phyloP scores from a whole-genome alignment of 331 rosid genomes.

The Pyracantha coccinea region DNA sequence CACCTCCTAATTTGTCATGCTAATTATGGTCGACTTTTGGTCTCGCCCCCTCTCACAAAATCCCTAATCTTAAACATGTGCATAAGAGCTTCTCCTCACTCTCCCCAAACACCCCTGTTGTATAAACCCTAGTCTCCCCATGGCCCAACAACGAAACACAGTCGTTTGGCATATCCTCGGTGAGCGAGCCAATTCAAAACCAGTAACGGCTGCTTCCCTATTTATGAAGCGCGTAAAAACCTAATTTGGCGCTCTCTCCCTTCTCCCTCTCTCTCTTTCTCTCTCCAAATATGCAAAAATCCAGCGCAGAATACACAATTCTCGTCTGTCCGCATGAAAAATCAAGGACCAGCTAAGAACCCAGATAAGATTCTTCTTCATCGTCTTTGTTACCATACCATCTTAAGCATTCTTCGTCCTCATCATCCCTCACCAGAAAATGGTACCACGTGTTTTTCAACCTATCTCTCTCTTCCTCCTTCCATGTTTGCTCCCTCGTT shows the following conservation, averaged over 20 bases:
- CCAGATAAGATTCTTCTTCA: background rate
- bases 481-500: background rate
- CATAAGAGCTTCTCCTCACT: no score
- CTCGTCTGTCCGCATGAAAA: background rate
- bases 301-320: background rate
- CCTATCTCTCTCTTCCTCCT: background rate
- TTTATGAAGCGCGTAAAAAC: background rate
- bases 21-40: no score
- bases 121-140: background rate
- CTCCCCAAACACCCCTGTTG: no score
- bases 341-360: background rate
- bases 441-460: background rate
- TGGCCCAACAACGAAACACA: background rate
- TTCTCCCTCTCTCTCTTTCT: background rate
- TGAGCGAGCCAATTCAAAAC: background rate
- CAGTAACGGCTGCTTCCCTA: background rate
- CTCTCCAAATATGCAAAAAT: background rate
- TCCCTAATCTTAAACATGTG: no score
- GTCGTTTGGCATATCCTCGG: background rate
- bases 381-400: background rate
- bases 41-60: no score
- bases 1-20: no score
- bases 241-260: background rate
- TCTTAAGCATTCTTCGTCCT: background rate
- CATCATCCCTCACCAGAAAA: background rate